A percentile compares a stretch with the other conserved stretches of the same genome.
These are phyloP conservation scores for Diphasiastrum complanatum DNA, from an alignment of 83 land plant species.

Conservation along the genomic window DNA sequence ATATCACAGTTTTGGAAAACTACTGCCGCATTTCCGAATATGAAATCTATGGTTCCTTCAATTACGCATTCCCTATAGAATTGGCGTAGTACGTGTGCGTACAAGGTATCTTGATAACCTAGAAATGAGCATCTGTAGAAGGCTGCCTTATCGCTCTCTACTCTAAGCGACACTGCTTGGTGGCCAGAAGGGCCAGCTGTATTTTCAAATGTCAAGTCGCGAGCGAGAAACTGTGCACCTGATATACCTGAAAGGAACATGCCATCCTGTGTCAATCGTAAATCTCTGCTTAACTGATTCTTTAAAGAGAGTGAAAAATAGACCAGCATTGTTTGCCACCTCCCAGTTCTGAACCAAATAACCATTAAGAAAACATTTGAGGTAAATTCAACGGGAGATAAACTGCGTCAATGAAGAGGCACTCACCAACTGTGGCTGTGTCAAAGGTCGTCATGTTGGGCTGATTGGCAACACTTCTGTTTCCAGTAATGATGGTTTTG, in stretches of 20 bases:
- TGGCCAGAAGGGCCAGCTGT: constrained; percentile 60
- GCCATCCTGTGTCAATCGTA: not conserved
- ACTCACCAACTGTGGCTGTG: constrained; percentile 75
- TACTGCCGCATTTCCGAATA: constrained; percentile 83
- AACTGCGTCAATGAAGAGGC: not conserved
- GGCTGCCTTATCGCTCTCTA: constrained; percentile 68
- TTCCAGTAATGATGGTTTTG: constrained; percentile 65
- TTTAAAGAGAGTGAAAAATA: too few relatives aligned
- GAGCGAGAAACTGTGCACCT: constrained; percentile 55
- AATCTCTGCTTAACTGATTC: too few relatives aligned
- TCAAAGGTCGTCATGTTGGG: constrained; percentile 56
- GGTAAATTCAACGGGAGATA: not conserved
- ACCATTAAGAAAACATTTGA: not conserved
- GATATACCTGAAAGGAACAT: constrained; percentile 38
- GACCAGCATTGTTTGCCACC: too few relatives aligned
- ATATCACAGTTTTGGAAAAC: constrained; percentile 63
- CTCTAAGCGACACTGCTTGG: constrained; percentile 80
- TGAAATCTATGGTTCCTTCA: constrained; percentile 83
- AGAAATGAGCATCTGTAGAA: constrained; percentile 57
- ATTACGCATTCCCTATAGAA: constrained; percentile 66
- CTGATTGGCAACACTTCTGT: constrained; percentile 36
- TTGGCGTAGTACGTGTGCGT: constrained; percentile 67
- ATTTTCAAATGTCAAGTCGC: constrained; percentile 68
- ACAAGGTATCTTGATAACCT: constrained; percentile 75
- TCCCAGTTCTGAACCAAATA: not conserved